Evolutionary conservation across 768 basidiomycete species (phyloP).

Genomic region (Suillus subaureus): DNA sequence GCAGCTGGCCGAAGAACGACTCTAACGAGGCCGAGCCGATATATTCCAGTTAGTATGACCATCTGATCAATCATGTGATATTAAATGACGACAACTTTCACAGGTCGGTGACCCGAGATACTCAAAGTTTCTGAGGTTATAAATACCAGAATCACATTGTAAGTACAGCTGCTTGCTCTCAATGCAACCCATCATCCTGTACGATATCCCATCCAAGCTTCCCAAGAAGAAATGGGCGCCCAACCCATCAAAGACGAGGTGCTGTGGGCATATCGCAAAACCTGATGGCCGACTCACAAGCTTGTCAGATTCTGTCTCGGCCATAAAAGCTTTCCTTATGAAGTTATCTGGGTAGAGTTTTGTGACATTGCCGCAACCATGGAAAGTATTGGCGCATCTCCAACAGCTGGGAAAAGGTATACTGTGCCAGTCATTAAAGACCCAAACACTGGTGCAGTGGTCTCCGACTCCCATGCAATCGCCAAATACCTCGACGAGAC

Average conservation of each 20-base stretch:
- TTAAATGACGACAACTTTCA: not conserved
- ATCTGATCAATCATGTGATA: not conserved
- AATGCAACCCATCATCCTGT: conserved; percentile 10
- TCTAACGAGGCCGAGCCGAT: no score
- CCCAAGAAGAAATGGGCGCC: conserved; percentile 2
- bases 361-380: conserved; percentile 41
- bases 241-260: conserved; percentile 11
- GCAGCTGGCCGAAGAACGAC: no score
- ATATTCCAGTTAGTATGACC: no score
- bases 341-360: conserved; percentile 52
- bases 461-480: conserved; percentile 46
- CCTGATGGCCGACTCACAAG: not conserved
- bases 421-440: conserved; percentile 51
- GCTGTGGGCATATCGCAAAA: not conserved
- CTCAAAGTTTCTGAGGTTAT: not conserved
- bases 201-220: conserved; percentile 6
- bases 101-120: not conserved
- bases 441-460: conserved; percentile 32
- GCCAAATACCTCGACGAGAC: conserved; percentile 50
- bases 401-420: conserved; percentile 26
- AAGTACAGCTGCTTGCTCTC: not conserved
- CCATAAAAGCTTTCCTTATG: conserved; percentile 40
- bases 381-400: conserved; percentile 7
- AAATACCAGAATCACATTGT: not conserved
- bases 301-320: conserved; percentile 34